Conservation (phyloP, 2,329 filamentous ascomycete species). For the Emmonsiellopsis sp. region DNA sequence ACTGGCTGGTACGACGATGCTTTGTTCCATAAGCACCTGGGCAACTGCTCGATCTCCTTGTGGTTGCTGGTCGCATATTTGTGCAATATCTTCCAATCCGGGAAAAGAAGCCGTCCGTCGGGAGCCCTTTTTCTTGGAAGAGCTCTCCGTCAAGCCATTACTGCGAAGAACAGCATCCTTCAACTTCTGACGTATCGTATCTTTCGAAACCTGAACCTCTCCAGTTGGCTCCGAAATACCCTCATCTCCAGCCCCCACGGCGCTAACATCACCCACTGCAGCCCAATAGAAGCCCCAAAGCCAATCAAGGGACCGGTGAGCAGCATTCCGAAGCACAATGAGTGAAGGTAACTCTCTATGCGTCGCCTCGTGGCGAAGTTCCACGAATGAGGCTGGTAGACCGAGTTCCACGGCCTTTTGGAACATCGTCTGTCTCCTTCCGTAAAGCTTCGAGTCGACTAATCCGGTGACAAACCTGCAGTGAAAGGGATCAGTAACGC, state of each 20-base stretch:
- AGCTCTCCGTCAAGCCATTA: background rate
- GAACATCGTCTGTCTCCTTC: constrained; percentile 36
- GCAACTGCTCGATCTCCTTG: background rate
- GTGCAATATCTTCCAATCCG: constrained; percentile 3
- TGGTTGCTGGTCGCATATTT: constrained; percentile 4
- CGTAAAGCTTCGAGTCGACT: constrained; percentile 34
- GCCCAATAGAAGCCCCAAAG: constrained; percentile 85
- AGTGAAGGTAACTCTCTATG: constrained; percentile 79
- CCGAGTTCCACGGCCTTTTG: constrained; percentile 32
- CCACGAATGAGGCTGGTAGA: constrained; percentile 63
- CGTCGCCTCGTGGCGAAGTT: constrained; percentile 79
- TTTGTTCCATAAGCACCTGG: constrained; percentile 3
- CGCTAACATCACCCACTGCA: constrained; percentile 30
- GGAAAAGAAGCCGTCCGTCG: background rate
- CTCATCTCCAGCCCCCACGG: constrained; percentile 3
- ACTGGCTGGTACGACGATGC: constrained; percentile 5
- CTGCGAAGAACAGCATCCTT: background rate
- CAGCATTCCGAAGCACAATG: constrained; percentile 59
- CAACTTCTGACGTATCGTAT: constrained; percentile 3
- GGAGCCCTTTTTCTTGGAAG: background rate
- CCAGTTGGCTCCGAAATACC: constrained; percentile 1
- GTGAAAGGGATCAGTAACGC: background rate
- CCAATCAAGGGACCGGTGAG: constrained; percentile 65
- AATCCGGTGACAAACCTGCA: constrained; percentile 36
- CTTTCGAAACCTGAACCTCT: background rate